Conservation (phyloP, 768 basidiomycete genomes). For the Tephrocybe sp. region DNA sequence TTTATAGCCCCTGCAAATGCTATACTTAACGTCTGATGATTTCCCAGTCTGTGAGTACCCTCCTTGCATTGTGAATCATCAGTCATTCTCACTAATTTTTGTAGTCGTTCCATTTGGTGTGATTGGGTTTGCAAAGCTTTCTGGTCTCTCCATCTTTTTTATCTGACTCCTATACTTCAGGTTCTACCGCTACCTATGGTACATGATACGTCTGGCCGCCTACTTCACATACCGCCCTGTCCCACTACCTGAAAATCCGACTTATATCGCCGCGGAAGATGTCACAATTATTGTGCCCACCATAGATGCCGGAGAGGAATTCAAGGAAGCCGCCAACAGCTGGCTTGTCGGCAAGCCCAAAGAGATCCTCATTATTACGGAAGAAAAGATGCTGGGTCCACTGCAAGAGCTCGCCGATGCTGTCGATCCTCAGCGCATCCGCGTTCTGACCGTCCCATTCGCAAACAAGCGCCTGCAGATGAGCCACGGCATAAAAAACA, state of each 20-base stretch:
- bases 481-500: slow-evolving; percentile 89
- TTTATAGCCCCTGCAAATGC: slow-evolving; percentile 46
- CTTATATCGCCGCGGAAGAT: slow-evolving; percentile 87
- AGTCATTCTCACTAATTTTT: slow-evolving; percentile 17
- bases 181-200: slow-evolving; percentile 95
- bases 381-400: slow-evolving; percentile 89
- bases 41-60: slow-evolving; percentile 82
- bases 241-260: slow-evolving; percentile 86
- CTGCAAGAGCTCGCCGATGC: slow-evolving; percentile 86
- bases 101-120: slow-evolving; percentile 88
- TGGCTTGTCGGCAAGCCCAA: slow-evolving; percentile 94
- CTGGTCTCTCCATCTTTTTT: not conserved
- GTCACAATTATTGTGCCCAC: slow-evolving; percentile 97
- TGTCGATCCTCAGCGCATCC: slow-evolving; percentile 82
- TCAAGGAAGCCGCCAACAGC: slow-evolving; percentile 88
- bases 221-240: slow-evolving; percentile 82
- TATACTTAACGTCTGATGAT: slow-evolving; percentile 88
- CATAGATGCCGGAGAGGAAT: slow-evolving; percentile 94
- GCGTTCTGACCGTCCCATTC: slow-evolving; percentile 87
- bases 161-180: slow-evolving; percentile 36
- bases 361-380: slow-evolving; percentile 68
- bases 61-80: not conserved
- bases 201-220: slow-evolving; percentile 81
- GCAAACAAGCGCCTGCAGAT: slow-evolving; percentile 95
- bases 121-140: slow-evolving; percentile 51